phyloP scores from a whole-genome alignment of 305 asterid species.

The Rubia occidens region DNA sequence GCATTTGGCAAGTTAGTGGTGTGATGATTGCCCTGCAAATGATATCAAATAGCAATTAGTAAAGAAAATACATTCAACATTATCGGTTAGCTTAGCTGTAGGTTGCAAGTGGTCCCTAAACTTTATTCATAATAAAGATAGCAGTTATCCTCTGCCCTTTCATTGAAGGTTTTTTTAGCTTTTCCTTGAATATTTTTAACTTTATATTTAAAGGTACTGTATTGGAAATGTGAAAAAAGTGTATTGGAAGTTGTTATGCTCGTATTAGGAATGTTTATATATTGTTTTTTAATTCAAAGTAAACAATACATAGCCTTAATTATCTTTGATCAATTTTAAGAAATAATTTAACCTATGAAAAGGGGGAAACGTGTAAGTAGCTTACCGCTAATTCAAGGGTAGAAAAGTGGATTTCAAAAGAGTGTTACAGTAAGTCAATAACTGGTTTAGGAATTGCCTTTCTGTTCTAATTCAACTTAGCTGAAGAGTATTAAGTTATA shows the following conservation, averaged over 20 bases:
- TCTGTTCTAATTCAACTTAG: background rate
- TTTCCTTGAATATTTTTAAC: background rate
- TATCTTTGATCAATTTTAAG: background rate
- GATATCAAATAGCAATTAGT: background rate
- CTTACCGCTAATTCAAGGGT: background rate
- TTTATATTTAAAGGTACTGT: background rate
- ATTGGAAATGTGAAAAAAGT: background rate
- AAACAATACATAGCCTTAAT: background rate
- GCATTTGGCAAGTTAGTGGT: background rate
- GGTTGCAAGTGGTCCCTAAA: background rate
- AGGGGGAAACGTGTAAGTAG: background rate
- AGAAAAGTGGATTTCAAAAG: background rate
- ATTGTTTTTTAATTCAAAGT: background rate
- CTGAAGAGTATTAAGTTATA: background rate
- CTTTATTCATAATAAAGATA: background rate
- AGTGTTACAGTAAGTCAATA: background rate
- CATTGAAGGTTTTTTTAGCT: background rate
- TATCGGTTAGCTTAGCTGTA: background rate
- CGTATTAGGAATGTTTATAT: background rate
- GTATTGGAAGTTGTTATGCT: background rate
- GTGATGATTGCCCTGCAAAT: background rate
- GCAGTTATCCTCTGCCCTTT: background rate
- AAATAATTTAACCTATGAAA: background rate
- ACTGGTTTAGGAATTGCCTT: background rate
- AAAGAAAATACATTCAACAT: background rate